These are phyloP conservation scores for Nevesoporus exiguus DNA, from an alignment of 768 basidiomycete genomes.

Conservation along the genomic window DNA sequence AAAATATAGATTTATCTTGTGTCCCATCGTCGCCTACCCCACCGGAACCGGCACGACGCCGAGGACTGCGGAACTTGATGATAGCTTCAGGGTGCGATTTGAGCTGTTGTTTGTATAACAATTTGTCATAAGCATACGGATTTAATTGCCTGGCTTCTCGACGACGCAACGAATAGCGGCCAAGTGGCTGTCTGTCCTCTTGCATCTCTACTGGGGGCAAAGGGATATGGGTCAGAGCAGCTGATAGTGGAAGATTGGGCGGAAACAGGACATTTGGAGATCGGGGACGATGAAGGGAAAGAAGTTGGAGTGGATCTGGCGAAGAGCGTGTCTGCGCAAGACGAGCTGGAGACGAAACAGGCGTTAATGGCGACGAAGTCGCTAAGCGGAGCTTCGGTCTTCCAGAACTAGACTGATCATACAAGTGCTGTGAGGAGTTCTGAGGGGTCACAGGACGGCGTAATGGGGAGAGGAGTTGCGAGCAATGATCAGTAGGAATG, in stretches of 20 bases:
- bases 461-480: constrained; percentile 16
- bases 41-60: constrained; percentile 23
- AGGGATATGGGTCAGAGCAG: background rate
- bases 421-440: constrained; percentile 14
- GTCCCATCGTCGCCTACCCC: constrained; percentile 30
- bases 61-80: constrained; percentile 45
- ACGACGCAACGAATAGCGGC: constrained; percentile 53
- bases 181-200: constrained; percentile 15
- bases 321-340: constrained; percentile 12
- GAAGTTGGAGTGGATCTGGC: constrained; percentile 23
- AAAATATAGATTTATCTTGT: constrained; percentile 29
- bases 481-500: constrained; percentile 10
- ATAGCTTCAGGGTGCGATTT: constrained; percentile 63
- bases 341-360: constrained; percentile 14
- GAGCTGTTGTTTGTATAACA: constrained; percentile 50
- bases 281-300: constrained; percentile 5
- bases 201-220: constrained; percentile 11
- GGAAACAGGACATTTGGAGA: background rate
- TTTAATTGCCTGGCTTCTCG: constrained; percentile 55
- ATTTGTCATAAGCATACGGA: constrained; percentile 58
- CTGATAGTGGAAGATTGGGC: background rate
- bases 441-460: constrained; percentile 14
- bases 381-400: background rate
- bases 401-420: background rate
- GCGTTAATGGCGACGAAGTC: constrained; percentile 23